Base-by-base conservation (phyloP, 306 rosid genomes). In the Trifolium fragiferum region DNA sequence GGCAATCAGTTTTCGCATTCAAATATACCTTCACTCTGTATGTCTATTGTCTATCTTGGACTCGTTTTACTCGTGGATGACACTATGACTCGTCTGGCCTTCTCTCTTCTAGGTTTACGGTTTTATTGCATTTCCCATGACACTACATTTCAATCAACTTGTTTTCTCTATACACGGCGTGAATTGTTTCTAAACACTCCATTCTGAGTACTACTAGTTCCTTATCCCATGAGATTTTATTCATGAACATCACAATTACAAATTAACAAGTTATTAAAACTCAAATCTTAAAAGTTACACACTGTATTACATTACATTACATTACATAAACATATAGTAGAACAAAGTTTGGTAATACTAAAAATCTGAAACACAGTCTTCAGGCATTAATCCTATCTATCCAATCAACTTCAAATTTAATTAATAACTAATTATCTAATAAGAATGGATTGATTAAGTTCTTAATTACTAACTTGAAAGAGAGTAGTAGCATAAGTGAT, bases 401-500 rank as follows among this genome's bases (percentile, higher is more conserved):
- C 40, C 10, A 8, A 8, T 8, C 40, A 7, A 37, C 40, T 37
- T 37, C 2, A 7, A 37, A 8, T 7, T 8, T 37, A 1, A 37
- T 7, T 7, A 37, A 8, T 7, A 37, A 0, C 1, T 1, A 37
- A 37, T 37, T 37, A 37, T 37, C 3, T 37, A 37, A 37, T 37
- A 37, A 37, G 10, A 37, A 37, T 37, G 40, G 40, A 7, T 37
- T 37, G 8, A 37, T 35, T 53, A 21, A 21, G 27, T 13, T 0
- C 1, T 51, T n/a, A 2, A 4, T 4, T 9, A 57, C 66, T 14
- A 41, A 80, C 98, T 87, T 89, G 96, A 74, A 93, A 77, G 59
- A 90, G 96, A 84, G 96, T 93, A 75, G 91, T 93, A 73, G 96
- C 98, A 38, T 93, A 93, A 68, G 95, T 86, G 70, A 90, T 90